Percentiles rank a stretch among this genome's conserved stretches.
Conservation (phyloP, 2,329 filamentous ascomycete genomes). For the Orbilia blumenaviensis region DNA sequence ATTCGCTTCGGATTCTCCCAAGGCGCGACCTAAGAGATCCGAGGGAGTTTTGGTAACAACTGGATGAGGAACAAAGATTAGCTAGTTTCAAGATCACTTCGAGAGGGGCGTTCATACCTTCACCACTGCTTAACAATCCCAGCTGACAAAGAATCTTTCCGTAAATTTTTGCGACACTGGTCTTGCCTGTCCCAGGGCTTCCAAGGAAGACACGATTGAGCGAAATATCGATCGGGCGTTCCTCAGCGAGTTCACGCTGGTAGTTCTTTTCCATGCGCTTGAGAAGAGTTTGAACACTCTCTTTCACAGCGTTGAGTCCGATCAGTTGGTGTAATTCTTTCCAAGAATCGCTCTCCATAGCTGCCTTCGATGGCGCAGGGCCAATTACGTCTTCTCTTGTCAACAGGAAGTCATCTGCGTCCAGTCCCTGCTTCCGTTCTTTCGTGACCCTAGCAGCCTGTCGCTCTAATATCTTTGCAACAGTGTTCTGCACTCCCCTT, state of each 20-base stretch:
- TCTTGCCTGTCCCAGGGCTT: conserved; percentile 78
- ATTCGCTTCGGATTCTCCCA: conserved; percentile 75
- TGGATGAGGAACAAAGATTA: neutral
- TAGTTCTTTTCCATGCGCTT: conserved; percentile 73
- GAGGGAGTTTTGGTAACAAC: conserved; percentile 75
- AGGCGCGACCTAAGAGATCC: conserved; percentile 72
- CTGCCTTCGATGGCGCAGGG: conserved; percentile 68
- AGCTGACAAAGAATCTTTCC: conserved; percentile 74
- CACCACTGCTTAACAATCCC: conserved; percentile 73
- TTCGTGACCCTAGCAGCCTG: conserved; percentile 68
- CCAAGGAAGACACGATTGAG: conserved; percentile 77
- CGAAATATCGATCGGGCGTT: conserved; percentile 69
- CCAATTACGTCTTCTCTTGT: conserved; percentile 77
- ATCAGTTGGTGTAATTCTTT: conserved; percentile 68
- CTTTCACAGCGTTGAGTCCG: conserved; percentile 71
- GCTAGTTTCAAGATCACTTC: neutral
- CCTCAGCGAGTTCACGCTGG: conserved; percentile 70
- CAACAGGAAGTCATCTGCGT: conserved; percentile 69
- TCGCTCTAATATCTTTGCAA: conserved; percentile 67
- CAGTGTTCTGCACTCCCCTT: conserved; percentile 71
- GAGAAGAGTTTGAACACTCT: conserved; percentile 69
- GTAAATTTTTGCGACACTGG: conserved; percentile 77
- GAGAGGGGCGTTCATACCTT: conserved; percentile 60
- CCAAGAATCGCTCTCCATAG: conserved; percentile 68
- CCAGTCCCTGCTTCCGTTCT: conserved; percentile 62